These are phyloP conservation scores for Salvia miltiorrhiza DNA, from an alignment of 257 asterid genomes.

Conservation along the genomic window DNA sequence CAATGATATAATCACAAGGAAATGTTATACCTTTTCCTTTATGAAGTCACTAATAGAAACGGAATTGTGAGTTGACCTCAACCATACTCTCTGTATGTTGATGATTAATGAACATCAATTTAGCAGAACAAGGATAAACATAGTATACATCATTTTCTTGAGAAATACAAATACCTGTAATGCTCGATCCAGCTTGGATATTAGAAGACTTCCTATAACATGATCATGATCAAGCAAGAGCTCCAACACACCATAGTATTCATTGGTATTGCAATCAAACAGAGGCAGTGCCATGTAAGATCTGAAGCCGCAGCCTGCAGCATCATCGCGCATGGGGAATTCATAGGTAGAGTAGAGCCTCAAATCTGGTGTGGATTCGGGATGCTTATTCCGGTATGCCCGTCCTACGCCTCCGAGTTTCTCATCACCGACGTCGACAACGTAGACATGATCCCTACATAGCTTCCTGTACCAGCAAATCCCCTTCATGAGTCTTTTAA, in stretches of 20 bases:
- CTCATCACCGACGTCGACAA: background rate
- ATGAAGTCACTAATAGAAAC: too few relatives aligned
- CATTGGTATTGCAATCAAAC: background rate
- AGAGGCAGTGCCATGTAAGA: background rate
- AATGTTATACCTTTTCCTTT: background rate
- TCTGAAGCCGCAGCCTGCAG: background rate
- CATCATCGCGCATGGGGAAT: background rate
- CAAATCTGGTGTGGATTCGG: background rate
- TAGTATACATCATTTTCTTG: too few relatives aligned
- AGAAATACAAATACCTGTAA: too few relatives aligned
- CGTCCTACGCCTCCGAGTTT: background rate
- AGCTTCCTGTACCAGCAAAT: slow-evolving; percentile 13
- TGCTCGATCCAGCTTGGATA: background rate
- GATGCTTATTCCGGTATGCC: background rate
- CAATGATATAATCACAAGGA: too few relatives aligned
- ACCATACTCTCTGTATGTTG: background rate
- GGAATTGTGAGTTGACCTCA: too few relatives aligned
- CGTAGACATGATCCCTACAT: background rate
- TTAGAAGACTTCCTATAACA: accelerated
- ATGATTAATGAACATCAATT: too few relatives aligned
- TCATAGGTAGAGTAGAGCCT: background rate
- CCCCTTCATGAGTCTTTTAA: slow-evolving; percentile 9
- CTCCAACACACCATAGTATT: slow-evolving; percentile 5
- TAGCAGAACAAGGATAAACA: too few relatives aligned
- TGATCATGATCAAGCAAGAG: background rate